Base-by-base conservation (phyloP, 768 basidiomycete genomes). In the Amanita fuliginea region DNA sequence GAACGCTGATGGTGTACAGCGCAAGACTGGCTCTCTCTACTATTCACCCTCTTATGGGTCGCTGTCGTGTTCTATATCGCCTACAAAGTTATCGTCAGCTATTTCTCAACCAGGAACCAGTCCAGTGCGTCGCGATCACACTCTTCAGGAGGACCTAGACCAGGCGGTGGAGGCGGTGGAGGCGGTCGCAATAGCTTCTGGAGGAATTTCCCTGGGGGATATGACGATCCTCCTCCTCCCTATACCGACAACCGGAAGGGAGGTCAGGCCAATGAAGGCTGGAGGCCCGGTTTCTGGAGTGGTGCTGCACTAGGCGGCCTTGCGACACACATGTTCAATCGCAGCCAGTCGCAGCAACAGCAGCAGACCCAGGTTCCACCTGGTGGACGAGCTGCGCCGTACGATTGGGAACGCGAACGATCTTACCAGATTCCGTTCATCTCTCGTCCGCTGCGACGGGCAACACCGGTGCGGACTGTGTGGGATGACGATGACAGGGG, bases 261-360 rank as follows among this genome's bases (percentile, higher is more conserved):
- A 51, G 47, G 42, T 4, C 32, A 43, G 22, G 53, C 55, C 21
- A 61, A 59, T 21, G 54, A 54, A 36, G 67, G 68, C 28, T 81
- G 79, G 78, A 63, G 68, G 36, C 83, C 86, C 9, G 90, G 90
- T 3, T 93, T 95, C 61, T 93, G 83, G 86, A 83, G 86, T 1
- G 92, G 92, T 3, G 78, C 86, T 6, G 76, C 78, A 0, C 57
- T 85, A 1, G 93, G 89, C 6, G 83, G 82, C 21, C 61, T 86
- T 2, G 84, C 81, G 2, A 75, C 79, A 22, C 76, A 77, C 53
- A 56, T 80, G 2, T 67, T 72, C 64, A 62, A 61, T 46, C 56
- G 52, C 47, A 64, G 53, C 34, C 26, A 2, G 16, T 43, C 42
- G 11, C 39, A 40, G 39, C 37, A n/a, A n/a, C n/a, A 16, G n/a